phyloP scores from a whole-genome alignment of 257 asterid genomes.

The Nicotiana noctiflora region DNA sequence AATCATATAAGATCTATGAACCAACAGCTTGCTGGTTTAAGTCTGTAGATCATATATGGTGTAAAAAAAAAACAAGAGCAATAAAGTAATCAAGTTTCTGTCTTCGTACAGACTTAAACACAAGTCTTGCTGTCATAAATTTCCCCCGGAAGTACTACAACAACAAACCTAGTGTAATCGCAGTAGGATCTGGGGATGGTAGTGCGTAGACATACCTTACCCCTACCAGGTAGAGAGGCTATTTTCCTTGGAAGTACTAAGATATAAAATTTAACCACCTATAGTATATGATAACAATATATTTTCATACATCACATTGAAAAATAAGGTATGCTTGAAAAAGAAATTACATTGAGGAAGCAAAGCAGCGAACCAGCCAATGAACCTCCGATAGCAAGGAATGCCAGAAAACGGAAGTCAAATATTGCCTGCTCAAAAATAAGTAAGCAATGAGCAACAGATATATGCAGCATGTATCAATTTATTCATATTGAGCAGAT shows the following conservation, averaged over 20 bases:
- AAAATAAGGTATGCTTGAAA: constrained; percentile 7
- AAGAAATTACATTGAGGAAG: constrained; percentile 71
- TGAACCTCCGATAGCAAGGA: constrained; percentile 78
- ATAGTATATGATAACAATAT: neutral
- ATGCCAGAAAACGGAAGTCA: constrained; percentile 87
- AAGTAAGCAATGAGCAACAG: neutral
- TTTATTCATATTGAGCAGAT: constrained; percentile 8
- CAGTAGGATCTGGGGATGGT: too few species aligned
- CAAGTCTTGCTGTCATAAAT: neutral
- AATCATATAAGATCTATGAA: neutral
- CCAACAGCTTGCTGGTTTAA: neutral
- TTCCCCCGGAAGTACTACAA: neutral
- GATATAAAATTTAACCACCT: neutral
- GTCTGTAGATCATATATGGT: neutral
- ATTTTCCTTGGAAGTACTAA: too few species aligned
- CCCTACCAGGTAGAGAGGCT: too few species aligned
- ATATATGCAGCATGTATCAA: neutral
- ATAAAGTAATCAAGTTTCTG: neutral
- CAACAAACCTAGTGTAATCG: too few species aligned
- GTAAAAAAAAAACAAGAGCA: neutral
- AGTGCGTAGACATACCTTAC: too few species aligned
- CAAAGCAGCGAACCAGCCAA: constrained; percentile 88
- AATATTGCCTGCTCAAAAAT: constrained; percentile 51
- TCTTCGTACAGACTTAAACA: neutral
- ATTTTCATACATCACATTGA: neutral